Conservation (phyloP, 495 filamentous ascomycete species). For the Bombardia bombarda region DNA sequence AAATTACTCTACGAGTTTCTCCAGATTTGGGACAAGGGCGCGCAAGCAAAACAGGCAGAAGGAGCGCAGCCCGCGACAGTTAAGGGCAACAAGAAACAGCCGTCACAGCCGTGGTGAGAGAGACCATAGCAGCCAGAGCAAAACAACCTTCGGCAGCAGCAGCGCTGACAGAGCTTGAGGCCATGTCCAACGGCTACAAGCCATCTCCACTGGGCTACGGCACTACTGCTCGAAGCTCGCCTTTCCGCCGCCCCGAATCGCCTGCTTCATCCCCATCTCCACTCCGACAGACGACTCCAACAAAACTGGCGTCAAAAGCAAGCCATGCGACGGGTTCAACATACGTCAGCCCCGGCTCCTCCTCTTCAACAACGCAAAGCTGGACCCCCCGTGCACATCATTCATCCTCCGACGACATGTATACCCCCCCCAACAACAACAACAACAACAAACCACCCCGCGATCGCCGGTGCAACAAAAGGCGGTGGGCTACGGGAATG, state of each 20-base stretch:
- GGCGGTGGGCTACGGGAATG: slow-evolving; percentile 33
- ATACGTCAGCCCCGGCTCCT: slow-evolving; percentile 23
- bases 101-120: too few species aligned
- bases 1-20: too few species aligned
- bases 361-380: slow-evolving; percentile 15
- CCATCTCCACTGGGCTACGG: slow-evolving; percentile 35
- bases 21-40: too few species aligned
- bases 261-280: slow-evolving; percentile 41
- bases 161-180: slow-evolving; percentile 19
- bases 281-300: slow-evolving; percentile 40
- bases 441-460: slow-evolving; percentile 7
- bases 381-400: slow-evolving; percentile 25
- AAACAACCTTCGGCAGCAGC: too few species aligned
- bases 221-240: slow-evolving; percentile 64
- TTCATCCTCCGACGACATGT: slow-evolving; percentile 14
- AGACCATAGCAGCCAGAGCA: too few species aligned
- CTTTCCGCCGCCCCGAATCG: slow-evolving; percentile 62
- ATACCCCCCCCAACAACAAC: too few species aligned
- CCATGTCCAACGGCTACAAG: slow-evolving; percentile 52
- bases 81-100: too few species aligned
- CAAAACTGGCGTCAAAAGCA: slow-evolving; percentile 35
- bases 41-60: too few species aligned
- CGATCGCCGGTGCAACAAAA: slow-evolving; percentile 2
- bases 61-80: too few species aligned
- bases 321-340: slow-evolving; percentile 27